Evolutionary conservation across 495 filamentous ascomycete species (phyloP).

Genomic region (Penicillium coprophilum): DNA sequence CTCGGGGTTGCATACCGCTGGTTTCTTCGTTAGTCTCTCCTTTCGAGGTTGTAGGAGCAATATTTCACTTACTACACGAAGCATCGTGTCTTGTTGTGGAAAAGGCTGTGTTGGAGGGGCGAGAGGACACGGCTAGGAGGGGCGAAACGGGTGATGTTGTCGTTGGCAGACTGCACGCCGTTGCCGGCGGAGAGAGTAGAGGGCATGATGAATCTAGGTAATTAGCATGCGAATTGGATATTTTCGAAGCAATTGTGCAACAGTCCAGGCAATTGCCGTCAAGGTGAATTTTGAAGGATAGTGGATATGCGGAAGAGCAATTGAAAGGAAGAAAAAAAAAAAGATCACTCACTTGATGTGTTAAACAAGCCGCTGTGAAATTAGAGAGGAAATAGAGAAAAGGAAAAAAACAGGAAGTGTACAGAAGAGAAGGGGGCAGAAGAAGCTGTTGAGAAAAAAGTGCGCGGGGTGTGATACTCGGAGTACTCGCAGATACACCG

Average conservation of each 20-base stretch:
- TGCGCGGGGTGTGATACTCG: constrained; percentile 23
- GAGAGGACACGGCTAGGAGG: constrained; percentile 90
- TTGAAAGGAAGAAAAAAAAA: not conserved
- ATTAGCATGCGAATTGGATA: constrained; percentile 16
- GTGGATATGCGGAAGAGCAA: constrained; percentile 4
- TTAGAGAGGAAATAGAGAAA: constrained; percentile 9
- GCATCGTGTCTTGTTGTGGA: constrained; percentile 99
- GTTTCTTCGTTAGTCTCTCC: constrained; percentile 5
- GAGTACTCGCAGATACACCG: constrained; percentile 37
- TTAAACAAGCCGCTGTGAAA: constrained; percentile 14
- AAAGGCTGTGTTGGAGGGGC: constrained; percentile 84
- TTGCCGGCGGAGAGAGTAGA: constrained; percentile 43
- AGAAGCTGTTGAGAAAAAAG: constrained; percentile 31
- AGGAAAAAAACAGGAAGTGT: constrained; percentile 20
- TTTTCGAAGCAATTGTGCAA: constrained; percentile 6
- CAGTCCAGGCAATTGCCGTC: not conserved
- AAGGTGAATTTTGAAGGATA: not conserved
- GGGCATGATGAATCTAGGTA: constrained; percentile 45
- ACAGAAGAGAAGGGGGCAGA: constrained; percentile 23
- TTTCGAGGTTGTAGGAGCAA: not conserved
- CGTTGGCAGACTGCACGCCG: constrained; percentile 71
- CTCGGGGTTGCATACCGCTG: constrained; percentile 91
- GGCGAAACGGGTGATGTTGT: constrained; percentile 96
- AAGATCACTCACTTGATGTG: constrained; percentile 7
- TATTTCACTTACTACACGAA: constrained; percentile 78